Conservation (phyloP, 1,139 yeast genomes). For the Blastobotrys buckinghamii region DNA sequence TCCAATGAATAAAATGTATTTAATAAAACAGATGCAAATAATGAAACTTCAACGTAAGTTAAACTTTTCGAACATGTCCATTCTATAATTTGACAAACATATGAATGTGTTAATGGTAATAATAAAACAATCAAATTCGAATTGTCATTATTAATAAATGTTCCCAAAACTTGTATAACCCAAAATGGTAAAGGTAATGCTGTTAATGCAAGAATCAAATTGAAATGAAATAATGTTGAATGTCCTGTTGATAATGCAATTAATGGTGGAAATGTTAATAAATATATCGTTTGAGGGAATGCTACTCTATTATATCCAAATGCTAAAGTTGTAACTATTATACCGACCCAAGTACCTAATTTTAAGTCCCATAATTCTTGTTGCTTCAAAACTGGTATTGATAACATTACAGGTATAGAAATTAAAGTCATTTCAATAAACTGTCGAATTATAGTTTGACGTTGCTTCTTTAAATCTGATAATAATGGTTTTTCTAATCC, state of each 20-base stretch:
- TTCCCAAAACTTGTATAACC: constrained; percentile 12
- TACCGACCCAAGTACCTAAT: neutral
- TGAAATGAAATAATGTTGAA: neutral
- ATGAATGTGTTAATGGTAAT: constrained; percentile 15
- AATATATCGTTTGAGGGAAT: constrained; percentile 10
- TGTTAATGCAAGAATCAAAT: constrained; percentile 1
- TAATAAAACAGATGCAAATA: constrained; percentile 21
- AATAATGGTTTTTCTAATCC: neutral
- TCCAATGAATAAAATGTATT: neutral
- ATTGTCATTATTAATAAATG: neutral
- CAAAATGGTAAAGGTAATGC: constrained; percentile 7
- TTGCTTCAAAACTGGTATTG: neutral
- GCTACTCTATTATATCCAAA: neutral
- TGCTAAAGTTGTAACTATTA: neutral
- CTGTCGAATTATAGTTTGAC: neutral
- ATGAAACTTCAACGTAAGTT: constrained; percentile 20
- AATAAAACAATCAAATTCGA: neutral
- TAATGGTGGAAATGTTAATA: constrained; percentile 8
- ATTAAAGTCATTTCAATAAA: constrained; percentile 3
- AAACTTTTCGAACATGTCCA: constrained; percentile 21
- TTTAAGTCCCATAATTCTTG: neutral
- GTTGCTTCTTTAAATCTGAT: neutral
- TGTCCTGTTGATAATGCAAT: constrained; percentile 1
- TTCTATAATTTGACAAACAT: constrained; percentile 12
- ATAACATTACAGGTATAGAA: neutral